These are phyloP conservation scores for Leccinum ochraceum DNA, from an alignment of 768 basidiomycete genomes.

Conservation along the genomic window DNA sequence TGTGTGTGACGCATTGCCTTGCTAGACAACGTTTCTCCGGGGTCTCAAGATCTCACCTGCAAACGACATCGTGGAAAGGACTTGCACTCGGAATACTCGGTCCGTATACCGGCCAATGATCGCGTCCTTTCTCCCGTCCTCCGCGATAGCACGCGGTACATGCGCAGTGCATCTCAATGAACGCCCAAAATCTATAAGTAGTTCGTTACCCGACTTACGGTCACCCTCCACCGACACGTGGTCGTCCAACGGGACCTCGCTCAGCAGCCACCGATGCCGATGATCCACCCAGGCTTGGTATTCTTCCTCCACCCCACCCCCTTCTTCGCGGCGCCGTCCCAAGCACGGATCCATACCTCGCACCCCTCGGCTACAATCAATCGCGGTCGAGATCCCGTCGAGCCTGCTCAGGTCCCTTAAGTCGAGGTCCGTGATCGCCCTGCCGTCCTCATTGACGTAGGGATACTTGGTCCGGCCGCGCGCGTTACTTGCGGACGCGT, in stretches of 20 bases:
- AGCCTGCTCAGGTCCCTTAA: conserved; percentile 27
- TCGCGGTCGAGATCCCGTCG: too few relatives aligned
- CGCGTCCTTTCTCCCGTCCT: conserved; percentile 62
- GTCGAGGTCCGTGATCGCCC: conserved; percentile 53
- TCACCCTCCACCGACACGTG: conserved; percentile 37
- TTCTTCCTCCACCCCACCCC: conserved; percentile 26
- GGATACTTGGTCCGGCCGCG: conserved; percentile 72
- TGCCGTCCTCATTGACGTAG: too few relatives aligned
- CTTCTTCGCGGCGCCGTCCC: background rate
- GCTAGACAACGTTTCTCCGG: too few relatives aligned
- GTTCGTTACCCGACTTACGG: conserved; percentile 31
- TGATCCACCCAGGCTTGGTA: conserved; percentile 64
- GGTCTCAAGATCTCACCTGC: too few relatives aligned
- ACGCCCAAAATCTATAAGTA: conserved; percentile 77
- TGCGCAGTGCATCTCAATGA: conserved; percentile 77
- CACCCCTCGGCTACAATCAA: background rate
- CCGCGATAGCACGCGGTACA: conserved; percentile 45
- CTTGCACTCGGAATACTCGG: conserved; percentile 53
- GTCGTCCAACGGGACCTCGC: conserved; percentile 42
- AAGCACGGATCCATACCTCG: too few relatives aligned
- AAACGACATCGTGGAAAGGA: too few relatives aligned
- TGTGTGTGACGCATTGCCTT: too few relatives aligned
- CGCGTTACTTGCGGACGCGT: conserved; percentile 32
- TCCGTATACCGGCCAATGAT: conserved; percentile 84
- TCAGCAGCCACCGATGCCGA: conserved; percentile 49